A percentile compares a stretch with the other conserved stretches of the same genome.
Evolutionary conservation across 345 rosid species (phyloP).

Genomic region (Citrus inodora): DNA sequence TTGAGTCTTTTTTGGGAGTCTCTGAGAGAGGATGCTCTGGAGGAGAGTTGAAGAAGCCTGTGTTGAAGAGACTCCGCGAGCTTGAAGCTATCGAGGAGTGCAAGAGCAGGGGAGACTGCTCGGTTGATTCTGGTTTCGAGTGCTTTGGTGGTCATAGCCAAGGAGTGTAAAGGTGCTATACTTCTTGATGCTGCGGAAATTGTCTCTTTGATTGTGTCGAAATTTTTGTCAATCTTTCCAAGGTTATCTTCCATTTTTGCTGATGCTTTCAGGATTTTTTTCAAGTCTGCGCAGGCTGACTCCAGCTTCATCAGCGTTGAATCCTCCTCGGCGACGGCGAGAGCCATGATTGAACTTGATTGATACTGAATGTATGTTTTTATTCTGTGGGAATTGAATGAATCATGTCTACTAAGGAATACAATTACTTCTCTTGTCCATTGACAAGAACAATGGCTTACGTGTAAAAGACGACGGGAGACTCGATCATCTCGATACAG

Average conservation of each 20-base stretch:
- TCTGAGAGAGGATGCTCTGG: constrained; percentile 21
- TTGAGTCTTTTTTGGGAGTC: constrained; percentile 33
- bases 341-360: constrained; percentile 17
- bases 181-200: constrained; percentile 41
- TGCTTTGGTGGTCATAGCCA: constrained; percentile 52
- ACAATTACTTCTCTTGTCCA: neutral
- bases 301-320: constrained; percentile 34
- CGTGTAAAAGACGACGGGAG: constrained; percentile 13
- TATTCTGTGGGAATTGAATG: neutral
- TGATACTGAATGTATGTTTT: neutral
- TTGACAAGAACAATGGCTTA: constrained; percentile 1
- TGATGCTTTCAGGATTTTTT: constrained; percentile 34
- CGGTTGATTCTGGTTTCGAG: constrained; percentile 61
- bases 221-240: constrained; percentile 33
- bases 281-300: constrained; percentile 41
- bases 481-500: constrained; percentile 29
- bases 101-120: constrained; percentile 49
- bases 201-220: constrained; percentile 33
- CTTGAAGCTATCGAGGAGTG: constrained; percentile 46
- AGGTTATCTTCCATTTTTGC: constrained; percentile 29
- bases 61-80: constrained; percentile 45
- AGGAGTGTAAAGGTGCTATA: constrained; percentile 53
- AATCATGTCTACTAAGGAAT: neutral
- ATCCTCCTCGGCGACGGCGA: constrained; percentile 20
- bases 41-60: constrained; percentile 35